Conservation (phyloP, 176 grass and related monocot genomes). For the Aegilops umbellulata region DNA sequence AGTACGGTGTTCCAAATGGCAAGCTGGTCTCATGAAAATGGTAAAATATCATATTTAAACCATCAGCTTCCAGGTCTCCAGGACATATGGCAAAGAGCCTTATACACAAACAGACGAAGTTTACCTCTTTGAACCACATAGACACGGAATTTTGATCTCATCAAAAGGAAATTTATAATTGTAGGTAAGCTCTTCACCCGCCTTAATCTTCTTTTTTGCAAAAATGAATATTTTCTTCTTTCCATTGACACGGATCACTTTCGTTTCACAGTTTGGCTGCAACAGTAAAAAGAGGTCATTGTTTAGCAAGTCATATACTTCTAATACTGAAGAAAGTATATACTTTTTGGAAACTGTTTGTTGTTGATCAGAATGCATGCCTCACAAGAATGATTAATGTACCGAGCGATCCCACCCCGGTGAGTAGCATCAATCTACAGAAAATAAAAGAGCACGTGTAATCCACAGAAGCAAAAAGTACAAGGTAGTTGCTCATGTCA, state of each 20-base stretch:
- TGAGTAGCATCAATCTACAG: conserved; percentile 60
- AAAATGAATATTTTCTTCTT: conserved; percentile 75
- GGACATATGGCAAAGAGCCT: not conserved
- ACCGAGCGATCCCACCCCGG: conserved; percentile 57
- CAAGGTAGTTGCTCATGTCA: not conserved
- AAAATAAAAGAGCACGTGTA: conserved; percentile 15
- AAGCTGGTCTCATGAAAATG: not conserved
- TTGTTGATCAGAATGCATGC: conserved; percentile 14
- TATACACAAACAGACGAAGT: not conserved
- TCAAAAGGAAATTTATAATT: conserved; percentile 70
- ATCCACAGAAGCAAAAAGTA: not conserved
- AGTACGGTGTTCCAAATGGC: not conserved
- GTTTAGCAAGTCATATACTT: conserved; percentile 3
- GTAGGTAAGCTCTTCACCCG: conserved; percentile 63
- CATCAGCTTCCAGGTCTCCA: not conserved
- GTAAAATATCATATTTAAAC: not conserved
- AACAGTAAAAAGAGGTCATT: not conserved
- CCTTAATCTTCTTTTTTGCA: conserved; percentile 53
- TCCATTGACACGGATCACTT: conserved; percentile 49
- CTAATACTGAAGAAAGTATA: not conserved
- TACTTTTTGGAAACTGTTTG: not conserved
- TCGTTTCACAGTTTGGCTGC: conserved; percentile 65
- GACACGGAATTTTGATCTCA: conserved; percentile 59
- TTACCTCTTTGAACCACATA: conserved; percentile 64
- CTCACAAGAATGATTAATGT: conserved; percentile 76